phyloP scores from a whole-genome alignment of 257 asterid species.

The Agastache rugosa region DNA sequence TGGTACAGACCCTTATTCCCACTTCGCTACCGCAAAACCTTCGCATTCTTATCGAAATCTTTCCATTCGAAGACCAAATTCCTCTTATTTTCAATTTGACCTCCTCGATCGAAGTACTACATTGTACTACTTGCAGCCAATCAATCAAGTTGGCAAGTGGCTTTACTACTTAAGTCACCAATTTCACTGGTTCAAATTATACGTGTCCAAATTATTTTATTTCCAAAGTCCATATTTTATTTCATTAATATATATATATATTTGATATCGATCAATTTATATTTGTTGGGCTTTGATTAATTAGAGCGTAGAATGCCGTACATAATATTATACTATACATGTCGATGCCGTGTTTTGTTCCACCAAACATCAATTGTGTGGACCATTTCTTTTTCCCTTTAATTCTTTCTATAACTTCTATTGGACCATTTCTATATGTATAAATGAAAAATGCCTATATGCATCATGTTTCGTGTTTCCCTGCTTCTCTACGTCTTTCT shows the following conservation, averaged over 20 bases:
- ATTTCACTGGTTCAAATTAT: background rate
- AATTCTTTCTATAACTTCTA: too few relatives aligned
- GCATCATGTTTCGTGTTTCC: too few relatives aligned
- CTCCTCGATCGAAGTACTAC: background rate
- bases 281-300: background rate
- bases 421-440: too few relatives aligned
- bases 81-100: too few relatives aligned
- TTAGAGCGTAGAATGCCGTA: background rate
- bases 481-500: too few relatives aligned
- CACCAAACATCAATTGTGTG: constrained; percentile 25
- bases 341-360: constrained; percentile 36
- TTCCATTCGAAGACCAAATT: constrained; percentile 29
- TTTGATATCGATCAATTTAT: too few relatives aligned
- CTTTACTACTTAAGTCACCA: background rate
- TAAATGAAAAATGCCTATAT: too few relatives aligned
- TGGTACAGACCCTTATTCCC: constrained; percentile 56
- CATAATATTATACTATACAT: background rate
- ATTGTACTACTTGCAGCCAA: background rate
- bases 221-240: background rate
- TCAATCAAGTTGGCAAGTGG: constrained; percentile 9
- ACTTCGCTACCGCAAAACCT: constrained; percentile 25
- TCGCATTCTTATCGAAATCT: constrained; percentile 30
- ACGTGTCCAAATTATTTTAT: background rate
- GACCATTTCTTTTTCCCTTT: background rate
- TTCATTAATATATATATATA: too few relatives aligned